Evolutionary conservation across 139 green algal genomes (phyloP).

Genomic region (Haematococcus sp.): DNA sequence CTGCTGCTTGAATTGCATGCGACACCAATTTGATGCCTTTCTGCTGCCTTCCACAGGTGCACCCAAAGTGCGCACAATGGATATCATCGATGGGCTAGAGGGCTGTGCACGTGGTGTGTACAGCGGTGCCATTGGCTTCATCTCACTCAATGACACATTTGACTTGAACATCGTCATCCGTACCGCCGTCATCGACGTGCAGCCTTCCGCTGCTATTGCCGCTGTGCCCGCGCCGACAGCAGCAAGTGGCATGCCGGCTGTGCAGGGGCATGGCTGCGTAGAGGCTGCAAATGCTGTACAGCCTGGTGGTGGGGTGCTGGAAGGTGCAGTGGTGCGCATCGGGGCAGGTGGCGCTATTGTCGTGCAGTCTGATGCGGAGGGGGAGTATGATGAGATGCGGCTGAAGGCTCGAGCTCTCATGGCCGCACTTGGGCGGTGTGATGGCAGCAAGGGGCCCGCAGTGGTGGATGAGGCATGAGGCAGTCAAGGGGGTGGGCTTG

Average conservation of each 20-base stretch:
- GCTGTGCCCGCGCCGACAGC: not conserved
- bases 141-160: slow-evolving; percentile 86
- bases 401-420: slow-evolving; percentile 80
- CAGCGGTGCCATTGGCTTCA: slow-evolving; percentile 88
- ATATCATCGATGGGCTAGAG: slow-evolving; percentile 90
- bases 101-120: slow-evolving; percentile 81
- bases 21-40: too few species aligned
- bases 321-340: slow-evolving; percentile 55
- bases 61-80: slow-evolving; percentile 84
- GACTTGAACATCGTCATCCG: slow-evolving; percentile 99
- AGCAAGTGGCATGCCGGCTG: not conserved
- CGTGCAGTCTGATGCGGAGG: slow-evolving; percentile 74
- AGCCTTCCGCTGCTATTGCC: not conserved
- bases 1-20: too few species aligned
- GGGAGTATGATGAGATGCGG: slow-evolving; percentile 93
- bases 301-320: not conserved
- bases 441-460: slow-evolving; percentile 16
- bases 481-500: too few species aligned
- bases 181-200: slow-evolving; percentile 71
- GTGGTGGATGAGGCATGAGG: slow-evolving; percentile 16
- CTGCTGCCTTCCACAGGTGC: slow-evolving; percentile 27
- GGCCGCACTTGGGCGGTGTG: slow-evolving; percentile 30
- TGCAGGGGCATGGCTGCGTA: too few species aligned
- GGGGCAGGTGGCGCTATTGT: slow-evolving; percentile 94
- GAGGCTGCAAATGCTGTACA: too few species aligned